Evolutionary conservation across 768 basidiomycete genomes (phyloP).

Genomic region (Lentinula detonsa): DNA sequence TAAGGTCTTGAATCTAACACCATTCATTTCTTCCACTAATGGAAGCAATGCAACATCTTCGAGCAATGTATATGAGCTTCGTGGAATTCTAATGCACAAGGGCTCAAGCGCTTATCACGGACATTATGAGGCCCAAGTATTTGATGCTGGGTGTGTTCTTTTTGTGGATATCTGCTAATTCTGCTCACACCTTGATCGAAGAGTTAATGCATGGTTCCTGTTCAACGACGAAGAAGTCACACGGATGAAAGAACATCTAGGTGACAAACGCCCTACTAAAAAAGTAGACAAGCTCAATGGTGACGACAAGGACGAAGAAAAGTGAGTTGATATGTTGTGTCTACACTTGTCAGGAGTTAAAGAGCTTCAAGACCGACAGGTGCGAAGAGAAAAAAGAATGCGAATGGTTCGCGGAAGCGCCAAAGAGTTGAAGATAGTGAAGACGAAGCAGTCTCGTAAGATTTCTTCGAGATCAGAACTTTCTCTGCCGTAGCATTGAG

Average conservation of each 20-base stretch:
- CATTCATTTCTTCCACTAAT: conserved; percentile 39
- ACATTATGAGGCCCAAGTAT: conserved; percentile 84
- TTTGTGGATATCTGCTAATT: background rate
- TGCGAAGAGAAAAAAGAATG: conserved; percentile 27
- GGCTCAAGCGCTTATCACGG: conserved; percentile 90
- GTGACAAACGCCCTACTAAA: conserved; percentile 31
- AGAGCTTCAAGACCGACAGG: conserved; percentile 14
- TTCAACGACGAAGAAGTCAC: conserved; percentile 90
- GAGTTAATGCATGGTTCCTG: conserved; percentile 77
- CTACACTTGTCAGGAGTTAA: background rate
- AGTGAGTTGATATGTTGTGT: conserved; percentile 14
- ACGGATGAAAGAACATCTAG: conserved; percentile 43
- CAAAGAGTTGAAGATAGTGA: conserved; percentile 55
- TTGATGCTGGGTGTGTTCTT: conserved; percentile 54
- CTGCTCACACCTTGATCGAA: background rate
- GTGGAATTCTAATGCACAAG: conserved; percentile 84
- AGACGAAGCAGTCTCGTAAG: conserved; percentile 32
- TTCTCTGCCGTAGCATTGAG: background rate
- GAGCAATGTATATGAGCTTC: conserved; percentile 65
- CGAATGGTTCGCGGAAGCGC: conserved; percentile 40
- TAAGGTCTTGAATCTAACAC: conserved; percentile 61
- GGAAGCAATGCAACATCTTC: conserved; percentile 9
- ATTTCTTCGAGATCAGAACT: background rate
- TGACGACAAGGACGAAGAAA: conserved; percentile 18
- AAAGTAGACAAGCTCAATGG: conserved; percentile 23